These are phyloP conservation scores for Lantana camara DNA, from an alignment of 257 asterid genomes.

Conservation along the genomic window DNA sequence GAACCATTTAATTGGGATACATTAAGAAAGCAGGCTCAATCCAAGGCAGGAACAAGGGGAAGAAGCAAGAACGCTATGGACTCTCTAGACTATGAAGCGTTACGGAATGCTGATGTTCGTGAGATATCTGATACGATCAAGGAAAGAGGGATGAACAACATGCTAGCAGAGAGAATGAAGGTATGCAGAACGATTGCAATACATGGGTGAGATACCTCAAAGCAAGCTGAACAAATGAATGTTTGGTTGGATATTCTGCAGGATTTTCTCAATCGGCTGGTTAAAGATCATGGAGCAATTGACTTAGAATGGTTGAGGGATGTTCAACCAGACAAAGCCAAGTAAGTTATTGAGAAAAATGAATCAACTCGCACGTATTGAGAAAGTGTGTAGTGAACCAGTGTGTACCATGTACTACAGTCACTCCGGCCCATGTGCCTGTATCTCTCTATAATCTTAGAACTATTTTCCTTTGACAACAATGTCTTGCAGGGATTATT, in stretches of 20 bases:
- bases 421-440: too few species aligned
- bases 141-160: constrained; percentile 72
- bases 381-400: too few species aligned
- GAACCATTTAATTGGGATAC: constrained; percentile 65
- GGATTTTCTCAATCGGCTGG: constrained; percentile 78
- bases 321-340: constrained; percentile 69
- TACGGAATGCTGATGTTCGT: constrained; percentile 53
- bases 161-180: constrained; percentile 80
- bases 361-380: not conserved
- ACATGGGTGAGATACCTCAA: not conserved
- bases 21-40: constrained; percentile 51
- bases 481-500: constrained; percentile 68
- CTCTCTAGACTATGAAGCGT: constrained; percentile 74
- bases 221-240: constrained; percentile 2
- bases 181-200: constrained; percentile 33
- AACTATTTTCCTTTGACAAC: constrained; percentile 18
- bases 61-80: constrained; percentile 68
- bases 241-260: constrained; percentile 43
- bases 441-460: too few species aligned
- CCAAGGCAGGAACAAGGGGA: constrained; percentile 41
- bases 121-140: constrained; percentile 58
- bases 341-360: constrained; percentile 46
- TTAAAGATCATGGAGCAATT: constrained; percentile 63
- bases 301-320: constrained; percentile 91
- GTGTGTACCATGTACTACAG: too few species aligned